A percentile compares a stretch with the other conserved stretches of the same genome.
Evolutionary conservation across 768 basidiomycete species (phyloP).

Genomic region (Lactarius sanguifluus): DNA sequence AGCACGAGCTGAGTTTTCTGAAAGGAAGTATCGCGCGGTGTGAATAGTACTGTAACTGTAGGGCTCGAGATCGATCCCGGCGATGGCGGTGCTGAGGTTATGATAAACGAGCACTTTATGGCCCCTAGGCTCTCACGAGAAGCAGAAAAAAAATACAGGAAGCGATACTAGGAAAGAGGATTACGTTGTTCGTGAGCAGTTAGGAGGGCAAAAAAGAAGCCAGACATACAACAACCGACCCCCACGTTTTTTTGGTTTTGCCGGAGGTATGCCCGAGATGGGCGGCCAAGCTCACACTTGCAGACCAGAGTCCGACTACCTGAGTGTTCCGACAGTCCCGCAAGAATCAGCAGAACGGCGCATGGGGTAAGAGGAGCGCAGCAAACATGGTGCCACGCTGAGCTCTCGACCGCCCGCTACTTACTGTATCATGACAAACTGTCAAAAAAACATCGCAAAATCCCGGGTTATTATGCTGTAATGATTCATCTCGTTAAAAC

Average conservation of each 20-base stretch:
- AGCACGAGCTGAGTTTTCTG: neutral
- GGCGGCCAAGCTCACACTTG: neutral
- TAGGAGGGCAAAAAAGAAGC: conserved; percentile 1
- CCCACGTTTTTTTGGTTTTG: neutral
- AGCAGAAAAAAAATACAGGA: neutral
- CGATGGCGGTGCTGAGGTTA: conserved; percentile 23
- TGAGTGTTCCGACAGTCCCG: neutral
- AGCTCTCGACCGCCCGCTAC: neutral
- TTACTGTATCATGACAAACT: neutral
- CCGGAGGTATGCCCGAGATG: neutral
- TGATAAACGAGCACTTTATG: neutral
- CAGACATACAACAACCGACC: neutral
- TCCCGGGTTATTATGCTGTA: neutral
- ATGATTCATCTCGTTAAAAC: neutral
- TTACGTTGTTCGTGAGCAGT: neutral
- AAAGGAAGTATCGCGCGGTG: conserved; percentile 1
- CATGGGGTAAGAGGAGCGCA: neutral
- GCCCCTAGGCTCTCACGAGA: neutral
- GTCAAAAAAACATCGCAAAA: neutral
- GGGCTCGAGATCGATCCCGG: conserved; percentile 22
- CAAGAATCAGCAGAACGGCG: neutral
- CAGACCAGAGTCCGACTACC: neutral
- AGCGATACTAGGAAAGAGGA: neutral
- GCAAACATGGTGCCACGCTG: neutral
- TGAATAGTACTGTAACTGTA: neutral